Evolutionary conservation across 163 green algal genomes (phyloP).

Genomic region (Scenedesmus sp.): DNA sequence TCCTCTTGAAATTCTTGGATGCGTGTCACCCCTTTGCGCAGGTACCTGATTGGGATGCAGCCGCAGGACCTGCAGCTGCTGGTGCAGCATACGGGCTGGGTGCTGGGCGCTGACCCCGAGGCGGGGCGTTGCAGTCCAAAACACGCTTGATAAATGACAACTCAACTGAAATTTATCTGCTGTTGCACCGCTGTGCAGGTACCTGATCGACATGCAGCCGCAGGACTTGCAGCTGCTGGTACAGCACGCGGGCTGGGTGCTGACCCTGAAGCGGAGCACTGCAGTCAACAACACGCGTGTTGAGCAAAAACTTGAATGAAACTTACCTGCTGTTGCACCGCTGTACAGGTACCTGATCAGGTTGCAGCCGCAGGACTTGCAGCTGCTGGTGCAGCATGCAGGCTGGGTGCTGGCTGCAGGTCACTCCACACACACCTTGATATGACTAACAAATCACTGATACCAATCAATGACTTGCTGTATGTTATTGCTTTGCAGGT

Average conservation of each 20-base stretch:
- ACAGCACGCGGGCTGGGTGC: constrained; percentile 85
- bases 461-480: neutral
- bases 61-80: constrained; percentile 46
- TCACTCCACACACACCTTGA: too few species aligned
- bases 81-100: constrained; percentile 80
- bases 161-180: neutral
- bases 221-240: constrained; percentile 55
- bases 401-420: constrained; percentile 80
- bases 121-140: neutral
- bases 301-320: too few species aligned
- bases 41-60: neutral
- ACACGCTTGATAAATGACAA: neutral
- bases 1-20: too few species aligned
- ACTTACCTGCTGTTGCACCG: too few species aligned
- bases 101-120: constrained; percentile 62
- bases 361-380: too few species aligned
- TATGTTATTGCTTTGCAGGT: too few species aligned
- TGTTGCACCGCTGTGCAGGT: constrained; percentile 18
- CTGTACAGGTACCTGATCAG: too few species aligned
- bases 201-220: constrained; percentile 23
- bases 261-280: constrained; percentile 45
- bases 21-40: neutral
- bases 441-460: too few species aligned
- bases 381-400: too few species aligned
- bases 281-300: neutral